Conservation (phyloP, 306 rosid species). For the Castanea mollissima region DNA sequence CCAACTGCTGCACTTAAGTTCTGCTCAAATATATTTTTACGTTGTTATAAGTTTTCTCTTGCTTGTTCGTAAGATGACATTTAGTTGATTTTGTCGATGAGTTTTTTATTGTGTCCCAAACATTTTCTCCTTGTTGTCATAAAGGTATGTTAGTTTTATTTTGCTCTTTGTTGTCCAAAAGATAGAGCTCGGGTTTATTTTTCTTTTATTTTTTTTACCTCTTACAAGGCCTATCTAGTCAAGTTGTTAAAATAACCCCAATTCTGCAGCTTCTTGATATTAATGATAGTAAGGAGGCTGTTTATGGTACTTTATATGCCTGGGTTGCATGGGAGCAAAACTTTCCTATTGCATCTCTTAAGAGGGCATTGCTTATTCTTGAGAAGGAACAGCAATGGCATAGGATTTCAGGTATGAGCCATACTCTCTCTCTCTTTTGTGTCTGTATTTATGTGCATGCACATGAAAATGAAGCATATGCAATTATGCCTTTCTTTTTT, state of each 20-base stretch:
- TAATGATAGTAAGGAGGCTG: conserved; percentile 66
- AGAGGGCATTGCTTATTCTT: conserved; percentile 49
- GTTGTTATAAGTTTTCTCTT: neutral
- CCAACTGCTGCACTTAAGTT: neutral
- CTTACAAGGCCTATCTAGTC: neutral
- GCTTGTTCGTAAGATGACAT: neutral
- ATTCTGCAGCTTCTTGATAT: conserved; percentile 68
- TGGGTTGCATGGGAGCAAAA: conserved; percentile 92
- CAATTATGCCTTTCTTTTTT: neutral
- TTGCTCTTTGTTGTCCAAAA: neutral
- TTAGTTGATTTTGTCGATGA: neutral
- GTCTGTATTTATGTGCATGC: neutral
- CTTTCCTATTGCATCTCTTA: conserved; percentile 69
- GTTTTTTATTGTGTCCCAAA: neutral
- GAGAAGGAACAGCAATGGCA: conserved; percentile 95
- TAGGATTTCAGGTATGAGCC: conserved; percentile 60
- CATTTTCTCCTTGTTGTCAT: neutral
- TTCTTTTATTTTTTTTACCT: neutral
- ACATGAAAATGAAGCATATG: neutral
- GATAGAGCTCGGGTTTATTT: neutral
- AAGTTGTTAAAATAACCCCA: conserved; percentile 14
- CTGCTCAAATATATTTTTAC: neutral
- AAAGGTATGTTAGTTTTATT: neutral
- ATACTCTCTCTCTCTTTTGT: neutral
- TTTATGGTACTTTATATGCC: conserved; percentile 87